These are phyloP conservation scores for Xerocomus nothofagi DNA, from an alignment of 1,284 basidiomycete genomes.

Conservation along the genomic window DNA sequence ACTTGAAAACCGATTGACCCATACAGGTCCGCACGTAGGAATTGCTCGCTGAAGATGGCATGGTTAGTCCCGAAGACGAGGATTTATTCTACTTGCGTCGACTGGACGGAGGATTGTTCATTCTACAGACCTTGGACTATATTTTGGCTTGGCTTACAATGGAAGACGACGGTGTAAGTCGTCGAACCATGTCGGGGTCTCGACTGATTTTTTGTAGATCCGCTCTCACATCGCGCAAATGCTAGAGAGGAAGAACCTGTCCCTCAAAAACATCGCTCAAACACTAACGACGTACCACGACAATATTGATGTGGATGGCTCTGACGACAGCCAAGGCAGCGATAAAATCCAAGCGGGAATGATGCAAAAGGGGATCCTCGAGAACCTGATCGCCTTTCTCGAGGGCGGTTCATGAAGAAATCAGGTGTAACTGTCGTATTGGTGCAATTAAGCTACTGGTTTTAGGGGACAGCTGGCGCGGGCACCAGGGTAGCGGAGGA, in stretches of 20 bases:
- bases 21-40: slow-evolving; percentile 41
- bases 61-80: slow-evolving; percentile 62
- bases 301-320: slow-evolving; percentile 64
- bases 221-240: slow-evolving; percentile 73
- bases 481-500: slow-evolving; percentile 54
- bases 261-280: slow-evolving; percentile 62
- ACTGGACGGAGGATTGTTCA: slow-evolving; percentile 85
- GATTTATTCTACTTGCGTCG: slow-evolving; percentile 81
- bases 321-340: slow-evolving; percentile 20
- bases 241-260: slow-evolving; percentile 68
- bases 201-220: slow-evolving; percentile 51
- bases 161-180: slow-evolving; percentile 94
- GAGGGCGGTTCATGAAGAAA: slow-evolving; percentile 37
- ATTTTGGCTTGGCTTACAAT: slow-evolving; percentile 93
- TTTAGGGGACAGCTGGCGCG: slow-evolving; percentile 22
- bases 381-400: slow-evolving; percentile 66
- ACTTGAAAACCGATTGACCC: background rate
- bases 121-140: slow-evolving; percentile 89
- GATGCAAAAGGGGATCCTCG: slow-evolving; percentile 71
- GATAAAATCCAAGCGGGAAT: slow-evolving; percentile 37
- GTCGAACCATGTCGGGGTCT: background rate
- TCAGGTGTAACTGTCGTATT: slow-evolving; percentile 1
- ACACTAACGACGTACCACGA: slow-evolving; percentile 68
- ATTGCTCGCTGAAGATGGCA: slow-evolving; percentile 57
- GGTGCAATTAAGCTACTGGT: slow-evolving; percentile 15